Evolutionary conservation across 768 basidiomycete species (phyloP).

Genomic region (Hydnomerulius pinastri): DNA sequence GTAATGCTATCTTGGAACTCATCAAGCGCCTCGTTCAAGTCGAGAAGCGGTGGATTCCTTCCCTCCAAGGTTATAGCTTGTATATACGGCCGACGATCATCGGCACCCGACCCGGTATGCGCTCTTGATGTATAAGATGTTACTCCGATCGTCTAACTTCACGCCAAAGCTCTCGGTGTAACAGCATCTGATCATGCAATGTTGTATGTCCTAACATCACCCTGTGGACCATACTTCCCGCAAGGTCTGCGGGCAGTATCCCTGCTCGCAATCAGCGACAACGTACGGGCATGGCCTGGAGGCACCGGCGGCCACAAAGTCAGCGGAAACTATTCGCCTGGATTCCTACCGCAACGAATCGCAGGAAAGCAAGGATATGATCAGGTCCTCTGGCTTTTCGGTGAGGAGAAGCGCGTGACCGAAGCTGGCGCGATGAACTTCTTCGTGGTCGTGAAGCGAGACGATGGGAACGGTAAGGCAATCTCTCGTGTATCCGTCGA

Average conservation of each 20-base stretch:
- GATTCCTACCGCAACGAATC: constrained; percentile 62
- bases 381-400: constrained; percentile 79
- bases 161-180: constrained; percentile 55
- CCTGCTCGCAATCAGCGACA: constrained; percentile 65
- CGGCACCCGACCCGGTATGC: constrained; percentile 42
- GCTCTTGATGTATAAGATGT: neutral
- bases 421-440: constrained; percentile 84
- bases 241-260: constrained; percentile 53
- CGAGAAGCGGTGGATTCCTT: constrained; percentile 87
- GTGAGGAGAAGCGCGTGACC: constrained; percentile 53
- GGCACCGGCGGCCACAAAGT: constrained; percentile 68
- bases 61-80: constrained; percentile 69
- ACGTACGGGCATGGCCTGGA: constrained; percentile 81
- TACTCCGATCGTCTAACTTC: neutral
- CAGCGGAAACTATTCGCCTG: constrained; percentile 64
- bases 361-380: constrained; percentile 71
- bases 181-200: constrained; percentile 76
- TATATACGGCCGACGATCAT: constrained; percentile 86
- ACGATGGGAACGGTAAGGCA: constrained; percentile 52
- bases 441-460: constrained; percentile 62
- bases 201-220: constrained; percentile 83
- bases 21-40: constrained; percentile 67
- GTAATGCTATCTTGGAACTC: constrained; percentile 47
- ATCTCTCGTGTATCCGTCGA: neutral
- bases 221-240: constrained; percentile 52